Evolutionary conservation across 163 green algal genomes (phyloP), one percentile per base, ranked within the genome.

Genomic region (Scenedesmus sp.): DNA sequence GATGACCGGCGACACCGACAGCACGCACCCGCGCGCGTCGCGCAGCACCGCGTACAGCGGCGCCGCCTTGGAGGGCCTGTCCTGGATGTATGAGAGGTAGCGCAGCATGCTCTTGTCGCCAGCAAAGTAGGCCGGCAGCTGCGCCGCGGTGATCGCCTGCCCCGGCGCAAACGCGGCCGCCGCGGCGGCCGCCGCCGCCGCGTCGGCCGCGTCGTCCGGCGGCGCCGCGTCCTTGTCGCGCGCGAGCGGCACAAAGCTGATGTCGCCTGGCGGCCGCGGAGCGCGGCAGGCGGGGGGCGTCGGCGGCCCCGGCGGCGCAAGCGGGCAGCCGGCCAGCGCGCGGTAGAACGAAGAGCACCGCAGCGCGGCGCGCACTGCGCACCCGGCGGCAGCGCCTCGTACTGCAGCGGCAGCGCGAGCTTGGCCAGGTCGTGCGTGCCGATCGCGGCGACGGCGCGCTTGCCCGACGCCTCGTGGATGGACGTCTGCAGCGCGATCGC

Each of bases 1-100:
- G 60, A 81, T 81, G n/a, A 81, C 73, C 0, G 73, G 73, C 11
- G 73, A 65, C 24, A 81, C 29, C n/a, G 60, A 75, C 26, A 81
- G 73, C 73, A 81, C 60, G 26, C 44, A 44, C 45, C 53, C 44
- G 2, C 5, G 26, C 5, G 47, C 39, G 48, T 81, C 73, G 0
- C n/a, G 29, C 57, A 81, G 48, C 29, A 74, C 73, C 2, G 73
- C 73, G 22, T 47, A 74, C 18, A 69, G 36, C 3, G 71, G 71
- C 13, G 42, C 71, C 3, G 57, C 42, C 36, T 70, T 69, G 28
- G 5, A 58, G 28, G 71, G 71, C 26, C 34, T 79, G 57, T 60
- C 36, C 20, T 79, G 57, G 17, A 79, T 79, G 57, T 79, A 79
- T 1, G 39, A 63, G 14, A 79, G 58, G 71, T 79, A 79, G 39